These are phyloP conservation scores for Vishniacozyma victoriae DNA, from an alignment of 768 basidiomycete species.

Conservation along the genomic window DNA sequence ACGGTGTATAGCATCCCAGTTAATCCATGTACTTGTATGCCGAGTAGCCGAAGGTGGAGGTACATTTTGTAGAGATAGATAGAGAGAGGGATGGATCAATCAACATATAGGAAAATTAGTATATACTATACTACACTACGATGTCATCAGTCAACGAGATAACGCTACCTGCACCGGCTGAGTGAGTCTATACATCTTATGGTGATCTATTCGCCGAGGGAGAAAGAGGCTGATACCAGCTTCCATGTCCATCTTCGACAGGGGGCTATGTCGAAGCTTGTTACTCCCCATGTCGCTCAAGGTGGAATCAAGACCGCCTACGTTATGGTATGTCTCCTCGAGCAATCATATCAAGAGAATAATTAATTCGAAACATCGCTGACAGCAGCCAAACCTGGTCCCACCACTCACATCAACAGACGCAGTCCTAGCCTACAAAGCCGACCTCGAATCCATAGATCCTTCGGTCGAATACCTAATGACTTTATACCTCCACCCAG, in stretches of 20 bases:
- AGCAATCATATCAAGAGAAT: too few species aligned
- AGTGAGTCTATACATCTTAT: slow-evolving; percentile 20
- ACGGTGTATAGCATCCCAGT: too few species aligned
- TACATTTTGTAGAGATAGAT: too few species aligned
- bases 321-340: slow-evolving; percentile 80
- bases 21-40: too few species aligned
- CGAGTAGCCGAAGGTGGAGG: too few species aligned
- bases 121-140: too few species aligned
- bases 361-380: not conserved
- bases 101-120: too few species aligned
- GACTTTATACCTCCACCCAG: slow-evolving; percentile 90
- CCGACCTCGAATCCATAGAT: slow-evolving; percentile 66
- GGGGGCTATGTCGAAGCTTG: slow-evolving; percentile 70
- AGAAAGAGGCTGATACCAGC: slow-evolving; percentile 24
- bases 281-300: slow-evolving; percentile 78
- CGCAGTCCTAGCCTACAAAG: slow-evolving; percentile 73
- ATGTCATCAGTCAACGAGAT: slow-evolving; percentile 23
- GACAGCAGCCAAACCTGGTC: slow-evolving; percentile 73
- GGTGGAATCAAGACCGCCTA: slow-evolving; percentile 90
- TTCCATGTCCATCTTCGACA: slow-evolving; percentile 97
- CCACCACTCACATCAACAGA: slow-evolving; percentile 81
- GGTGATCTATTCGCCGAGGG: not conserved
- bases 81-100: too few species aligned
- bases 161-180: slow-evolving; percentile 37
- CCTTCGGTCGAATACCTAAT: slow-evolving; percentile 80